Evolutionary conservation across 805 yeast species (phyloP), one percentile per base, ranked within the genome.

Genomic region (Metschnikowia rubicola): DNA sequence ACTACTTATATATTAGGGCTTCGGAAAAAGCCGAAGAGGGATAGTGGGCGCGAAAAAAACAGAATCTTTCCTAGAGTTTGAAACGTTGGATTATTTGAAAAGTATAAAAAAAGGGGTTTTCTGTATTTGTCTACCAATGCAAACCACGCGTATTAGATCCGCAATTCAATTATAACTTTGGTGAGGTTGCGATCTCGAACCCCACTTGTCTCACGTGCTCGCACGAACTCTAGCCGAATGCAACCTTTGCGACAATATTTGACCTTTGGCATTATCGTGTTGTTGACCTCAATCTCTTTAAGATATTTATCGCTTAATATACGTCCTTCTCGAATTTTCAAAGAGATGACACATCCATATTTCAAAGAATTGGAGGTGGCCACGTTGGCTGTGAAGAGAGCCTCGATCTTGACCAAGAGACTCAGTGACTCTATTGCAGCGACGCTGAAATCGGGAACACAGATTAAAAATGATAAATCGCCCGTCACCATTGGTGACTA

Each of bases 401-500:
- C 99, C 1, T 80, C 96, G 2, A 60, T 78, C 15, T 73, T 92
- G 47, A 89, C 97, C 19, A 78, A 79, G 59, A 72, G 73, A 58
- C 79, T 80, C 50, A 82, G 80, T 65, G 84, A 84, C 76, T 56
- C 77, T 64, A 57, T 77, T 71, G 55, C 74, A 59, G 55, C 69
- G 62, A 62, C 78, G 59, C 52, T 65, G 66, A 49, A 74, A 68
- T 52, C 86, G 21, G 75, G 75, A 6, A 74, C 88, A 39, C 78
- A 89, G 47, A 84, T 89, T 50, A 94, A 94, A 63, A 77, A 79
- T 35, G 99, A 92, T 64, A 81, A 83, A 52, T 88, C 97, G 1
- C 99, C 99, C 1, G 99, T 94, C 12, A 94, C 99, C 1, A 74
- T 88, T 46, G 99, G 98, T 13, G 99, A 94, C 65, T 94, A 86